A percentile compares a stretch with the other conserved stretches of the same genome.
phyloP scores from a whole-genome alignment of 306 rosid genomes.

The Carpinus fangiana region DNA sequence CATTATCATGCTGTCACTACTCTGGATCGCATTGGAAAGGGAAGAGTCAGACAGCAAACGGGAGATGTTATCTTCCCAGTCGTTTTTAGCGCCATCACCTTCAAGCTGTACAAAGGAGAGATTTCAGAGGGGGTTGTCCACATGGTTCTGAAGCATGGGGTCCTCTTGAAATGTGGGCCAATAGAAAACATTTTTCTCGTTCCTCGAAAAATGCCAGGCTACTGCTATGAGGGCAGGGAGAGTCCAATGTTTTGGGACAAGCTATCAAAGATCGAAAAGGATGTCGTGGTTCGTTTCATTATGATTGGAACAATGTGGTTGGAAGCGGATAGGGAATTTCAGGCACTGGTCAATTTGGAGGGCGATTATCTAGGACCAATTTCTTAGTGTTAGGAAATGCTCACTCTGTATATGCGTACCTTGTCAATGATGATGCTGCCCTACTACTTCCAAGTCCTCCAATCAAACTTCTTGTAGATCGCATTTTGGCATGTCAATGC shows the following conservation, averaged over 20 bases:
- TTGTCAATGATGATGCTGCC: neutral
- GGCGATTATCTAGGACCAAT: conserved; percentile 82
- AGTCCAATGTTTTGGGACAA: conserved; percentile 65
- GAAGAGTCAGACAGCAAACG: conserved; percentile 68
- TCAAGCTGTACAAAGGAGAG: conserved; percentile 84
- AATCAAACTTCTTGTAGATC: neutral
- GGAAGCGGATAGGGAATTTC: conserved; percentile 86
- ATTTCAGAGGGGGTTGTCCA: conserved; percentile 71
- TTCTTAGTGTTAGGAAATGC: conserved; percentile 24
- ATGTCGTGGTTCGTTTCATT: conserved; percentile 52
- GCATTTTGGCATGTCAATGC: neutral
- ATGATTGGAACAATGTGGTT: conserved; percentile 90
- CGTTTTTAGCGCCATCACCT: conserved; percentile 61
- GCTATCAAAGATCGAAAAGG: conserved; percentile 63
- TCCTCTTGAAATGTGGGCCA: conserved; percentile 80
- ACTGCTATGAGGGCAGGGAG: conserved; percentile 62
- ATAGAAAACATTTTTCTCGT: conserved; percentile 70
- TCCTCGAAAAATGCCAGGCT: conserved; percentile 72
- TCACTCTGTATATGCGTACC: neutral
- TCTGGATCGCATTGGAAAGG: conserved; percentile 73
- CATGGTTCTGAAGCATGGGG: conserved; percentile 84
- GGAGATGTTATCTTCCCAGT: conserved; percentile 89
- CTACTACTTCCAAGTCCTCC: neutral
- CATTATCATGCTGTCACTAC: conserved; percentile 67
- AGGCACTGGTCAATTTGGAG: conserved; percentile 82